Percentiles rank a stretch among this genome's conserved stretches.
Evolutionary conservation across 139 green algal genomes (phyloP).

Genomic region (Dunaliella sp.): DNA sequence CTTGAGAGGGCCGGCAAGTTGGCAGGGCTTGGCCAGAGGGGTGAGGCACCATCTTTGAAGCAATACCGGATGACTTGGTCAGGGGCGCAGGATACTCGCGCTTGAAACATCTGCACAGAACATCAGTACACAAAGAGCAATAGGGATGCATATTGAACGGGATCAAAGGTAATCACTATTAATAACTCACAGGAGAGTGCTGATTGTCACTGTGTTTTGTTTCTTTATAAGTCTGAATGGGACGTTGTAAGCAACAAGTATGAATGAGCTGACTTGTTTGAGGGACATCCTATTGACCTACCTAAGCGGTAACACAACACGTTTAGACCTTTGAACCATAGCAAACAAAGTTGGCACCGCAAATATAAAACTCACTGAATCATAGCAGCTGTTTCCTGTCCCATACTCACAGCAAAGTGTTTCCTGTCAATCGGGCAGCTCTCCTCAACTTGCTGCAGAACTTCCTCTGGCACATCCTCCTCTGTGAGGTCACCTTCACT

Average conservation of each 20-base stretch:
- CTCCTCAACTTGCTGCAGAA: conserved; percentile 64
- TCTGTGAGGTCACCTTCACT: conserved; percentile 59
- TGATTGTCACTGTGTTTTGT: too few species aligned
- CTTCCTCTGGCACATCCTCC: conserved; percentile 58
- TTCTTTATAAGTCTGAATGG: neutral
- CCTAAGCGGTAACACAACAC: too few species aligned
- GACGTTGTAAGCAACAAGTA: neutral
- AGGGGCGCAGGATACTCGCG: conserved; percentile 32
- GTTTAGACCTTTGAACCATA: too few species aligned
- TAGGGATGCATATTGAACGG: too few species aligned
- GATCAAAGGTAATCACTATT: too few species aligned
- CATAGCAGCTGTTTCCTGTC: too few species aligned
- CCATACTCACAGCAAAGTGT: conserved; percentile 64
- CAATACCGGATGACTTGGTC: conserved; percentile 78
- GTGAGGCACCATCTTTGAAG: conserved; percentile 53
- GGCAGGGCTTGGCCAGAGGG: conserved; percentile 64
- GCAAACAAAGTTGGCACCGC: too few species aligned
- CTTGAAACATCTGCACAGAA: conserved; percentile 53
- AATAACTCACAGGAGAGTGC: too few species aligned
- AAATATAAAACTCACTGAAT: too few species aligned
- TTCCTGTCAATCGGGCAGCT: conserved; percentile 30
- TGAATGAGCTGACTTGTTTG: too few species aligned
- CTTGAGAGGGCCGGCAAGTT: conserved; percentile 24
- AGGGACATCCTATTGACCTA: too few species aligned
- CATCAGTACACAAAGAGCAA: neutral